Base-by-base conservation (phyloP, 306 rosid genomes). In the Canavalia ensiformis region DNA sequence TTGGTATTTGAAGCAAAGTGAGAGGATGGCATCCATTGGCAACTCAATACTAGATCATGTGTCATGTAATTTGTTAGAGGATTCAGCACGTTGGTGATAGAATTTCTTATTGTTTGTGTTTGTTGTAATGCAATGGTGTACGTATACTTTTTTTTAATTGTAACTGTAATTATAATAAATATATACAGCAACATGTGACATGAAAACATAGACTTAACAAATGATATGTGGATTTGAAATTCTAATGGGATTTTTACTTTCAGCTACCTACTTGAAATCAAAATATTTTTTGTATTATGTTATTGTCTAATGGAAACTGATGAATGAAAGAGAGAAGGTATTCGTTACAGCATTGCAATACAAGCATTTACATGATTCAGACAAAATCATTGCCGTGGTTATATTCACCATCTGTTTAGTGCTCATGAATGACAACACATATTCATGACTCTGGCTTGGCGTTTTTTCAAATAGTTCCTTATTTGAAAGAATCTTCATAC, bases 81-180 rank as follows among this genome's bases (percentile, higher is more conserved):
- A 35, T 77, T 77, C 54, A 34, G 45, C 56, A 7, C 76, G 30
- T 72, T 75, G 55, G 79, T 80, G 74, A 75, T 78, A 77, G 84
- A 87, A 65, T 81, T 81, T 77, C 71, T 28, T 81, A 31, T 64
- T 62, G 13, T 77, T 39, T 84, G 60, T 63, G 59, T 77, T 35
- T 72, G 68, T 57, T 72, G 64, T 83, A 78, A 69, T 78, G 42
- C 77, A 75, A 35, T 74, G 45, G 46, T 77, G 58, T 69, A 77
- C 55, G 75, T 69, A 59, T 68, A 42, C 42, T 54, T 73, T 12
- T 68, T 18, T 81, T 33, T 74, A 69, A 33, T 49, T 55, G 39
- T 79, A 54, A 68, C 44, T 77, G 73, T 77, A 82, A 68, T 68
- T 28, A 71, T 31, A 72, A 85, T 68, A 75, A 81, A 52, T 75